Evolutionary conservation across 345 rosid genomes (phyloP), one percentile per base, ranked within the genome.

Genomic region (Rhodamnia argentea): DNA sequence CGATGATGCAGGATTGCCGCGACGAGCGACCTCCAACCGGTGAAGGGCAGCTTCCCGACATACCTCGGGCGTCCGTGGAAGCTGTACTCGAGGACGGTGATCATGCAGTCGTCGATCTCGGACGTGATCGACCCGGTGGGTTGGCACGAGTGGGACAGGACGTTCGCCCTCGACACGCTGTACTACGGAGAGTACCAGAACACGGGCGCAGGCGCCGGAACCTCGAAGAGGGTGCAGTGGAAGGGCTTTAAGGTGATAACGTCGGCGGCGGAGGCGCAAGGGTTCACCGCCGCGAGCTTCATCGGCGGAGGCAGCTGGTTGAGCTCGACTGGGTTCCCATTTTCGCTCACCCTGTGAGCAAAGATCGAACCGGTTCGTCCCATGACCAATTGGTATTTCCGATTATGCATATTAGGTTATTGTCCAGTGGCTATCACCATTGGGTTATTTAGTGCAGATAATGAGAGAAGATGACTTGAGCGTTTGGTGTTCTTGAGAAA

Each of bases 31-130:
- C 90, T 97, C 37, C 83, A 5, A 44, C 1, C 95, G 0, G 98
- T 92, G 27, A 82, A 74, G 76, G 24, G 90, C 83, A 90, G 89
- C 81, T 96, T 95, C 85, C 96, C 98, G 2, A 94, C 99, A 5
- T 97, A 92, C 86, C 91, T 97, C 1, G 99, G 99, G 0, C 87
- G 99, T 10, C 99, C 99, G 9, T 97, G 99, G 99, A 97, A 97
- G 88, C 93, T 92, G 56, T 94, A 96, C 83, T 95, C 99, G 3
- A 92, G 97, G 87, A 97, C 99, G 4, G 96, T 96, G 15, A 83
- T 97, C 13, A 96, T 97, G 98, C 99, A 96, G 32, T 88, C 98
- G 4, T 7, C 82, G 13, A 95, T 97, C 10, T 92, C 90, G 29
- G 92, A 93, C 14, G 93, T 96, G 88, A 94, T 97, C 29, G 84